Conservation (phyloP, 192 early-diverging fungal genomes). For the Linnemannia elongata region DNA sequence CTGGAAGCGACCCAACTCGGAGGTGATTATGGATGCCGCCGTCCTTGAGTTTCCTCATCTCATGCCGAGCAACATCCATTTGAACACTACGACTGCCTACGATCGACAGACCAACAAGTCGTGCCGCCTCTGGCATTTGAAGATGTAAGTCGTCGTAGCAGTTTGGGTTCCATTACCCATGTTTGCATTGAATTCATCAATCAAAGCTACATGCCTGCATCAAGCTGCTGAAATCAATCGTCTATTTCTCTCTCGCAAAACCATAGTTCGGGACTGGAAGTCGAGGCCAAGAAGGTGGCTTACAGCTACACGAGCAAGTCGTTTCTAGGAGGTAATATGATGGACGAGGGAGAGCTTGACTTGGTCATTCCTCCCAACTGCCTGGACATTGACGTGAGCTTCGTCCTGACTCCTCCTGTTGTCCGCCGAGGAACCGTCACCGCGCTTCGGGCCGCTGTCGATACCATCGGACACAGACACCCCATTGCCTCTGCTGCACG, state of each 20-base stretch:
- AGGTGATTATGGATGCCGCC: constrained; percentile 20
- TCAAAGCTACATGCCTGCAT: neutral
- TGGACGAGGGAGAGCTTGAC: constrained; percentile 30
- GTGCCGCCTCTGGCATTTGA: constrained; percentile 27
- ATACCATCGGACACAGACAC: neutral
- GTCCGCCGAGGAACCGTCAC: neutral
- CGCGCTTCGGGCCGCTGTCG: neutral
- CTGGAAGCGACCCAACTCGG: constrained; percentile 20
- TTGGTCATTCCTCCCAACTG: constrained; percentile 27
- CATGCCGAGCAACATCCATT: constrained; percentile 28
- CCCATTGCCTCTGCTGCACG: constrained; percentile 5
- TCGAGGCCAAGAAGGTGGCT: constrained; percentile 12
- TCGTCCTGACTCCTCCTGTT: neutral
- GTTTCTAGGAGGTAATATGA: neutral
- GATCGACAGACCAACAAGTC: constrained; percentile 9
- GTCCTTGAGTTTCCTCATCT: constrained; percentile 31
- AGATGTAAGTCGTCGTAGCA: constrained; percentile 16
- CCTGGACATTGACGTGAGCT: constrained; percentile 32
- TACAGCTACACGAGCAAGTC: constrained; percentile 19
- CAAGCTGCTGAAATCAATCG: neutral
- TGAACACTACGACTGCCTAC: constrained; percentile 24
- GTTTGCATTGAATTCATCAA: neutral
- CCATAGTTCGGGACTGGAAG: constrained; percentile 18
- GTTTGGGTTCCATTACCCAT: neutral
- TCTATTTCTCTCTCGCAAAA: neutral